Evolutionary conservation across 2,329 filamentous ascomycete genomes (phyloP).

Genomic region (Aureobasidium pullulans): DNA sequence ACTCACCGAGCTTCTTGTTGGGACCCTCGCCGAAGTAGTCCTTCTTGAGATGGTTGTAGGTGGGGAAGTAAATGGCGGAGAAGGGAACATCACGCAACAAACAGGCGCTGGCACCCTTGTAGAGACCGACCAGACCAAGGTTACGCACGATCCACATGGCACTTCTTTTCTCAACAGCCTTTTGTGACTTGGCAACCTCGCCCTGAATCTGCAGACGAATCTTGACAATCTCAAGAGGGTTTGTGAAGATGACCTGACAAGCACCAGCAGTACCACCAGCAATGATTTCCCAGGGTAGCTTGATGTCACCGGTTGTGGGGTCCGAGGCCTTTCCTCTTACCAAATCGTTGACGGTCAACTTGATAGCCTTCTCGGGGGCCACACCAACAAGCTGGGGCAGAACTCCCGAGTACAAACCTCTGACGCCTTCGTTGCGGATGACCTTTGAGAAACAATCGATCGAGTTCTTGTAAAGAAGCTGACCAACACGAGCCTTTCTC

Average conservation of each 20-base stretch:
- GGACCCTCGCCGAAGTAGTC: constrained; percentile 87
- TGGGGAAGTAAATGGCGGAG: constrained; percentile 97
- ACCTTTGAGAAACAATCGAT: constrained; percentile 93
- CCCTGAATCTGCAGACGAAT: constrained; percentile 97
- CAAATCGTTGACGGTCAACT: constrained; percentile 95
- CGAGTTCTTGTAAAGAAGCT: constrained; percentile 93
- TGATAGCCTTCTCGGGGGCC: constrained; percentile 98
- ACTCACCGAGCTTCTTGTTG: constrained; percentile 66
- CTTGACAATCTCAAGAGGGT: constrained; percentile 98
- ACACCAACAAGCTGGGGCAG: constrained; percentile 93
- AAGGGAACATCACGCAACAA: constrained; percentile 94
- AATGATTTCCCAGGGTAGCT: constrained; percentile 63
- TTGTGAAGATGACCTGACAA: constrained; percentile 97
- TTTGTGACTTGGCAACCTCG: constrained; percentile 71
- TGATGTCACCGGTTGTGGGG: constrained; percentile 65
- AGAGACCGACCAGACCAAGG: constrained; percentile 84
- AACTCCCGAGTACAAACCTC: constrained; percentile 88
- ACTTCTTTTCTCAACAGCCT: constrained; percentile 76
- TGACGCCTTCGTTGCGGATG: constrained; percentile 81
- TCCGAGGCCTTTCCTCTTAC: constrained; percentile 71
- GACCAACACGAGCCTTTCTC: constrained; percentile 70
- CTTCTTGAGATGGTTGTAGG: constrained; percentile 88
- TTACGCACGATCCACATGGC: constrained; percentile 98
- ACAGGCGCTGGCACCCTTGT: constrained; percentile 94
- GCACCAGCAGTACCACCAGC: constrained; percentile 84